Evolutionary conservation across 177 flowering plant genomes (phyloP), one percentile per base, ranked within the genome.

Genomic region (Tripterygium wilfordii): DNA sequence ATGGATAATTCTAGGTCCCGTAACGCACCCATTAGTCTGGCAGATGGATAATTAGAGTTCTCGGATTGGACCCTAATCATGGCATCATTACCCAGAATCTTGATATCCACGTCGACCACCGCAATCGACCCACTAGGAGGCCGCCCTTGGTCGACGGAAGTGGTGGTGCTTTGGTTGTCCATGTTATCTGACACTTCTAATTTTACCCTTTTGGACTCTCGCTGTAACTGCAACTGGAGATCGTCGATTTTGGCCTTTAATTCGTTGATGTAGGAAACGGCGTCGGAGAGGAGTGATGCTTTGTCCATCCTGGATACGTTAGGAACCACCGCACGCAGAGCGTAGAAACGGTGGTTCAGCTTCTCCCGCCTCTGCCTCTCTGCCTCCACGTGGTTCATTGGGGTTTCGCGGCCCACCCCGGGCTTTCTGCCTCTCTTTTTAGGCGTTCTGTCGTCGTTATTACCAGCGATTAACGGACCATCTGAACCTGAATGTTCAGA

Each of bases 231-330:
- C 1, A 62, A 29, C 61, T 87, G 85, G 36, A 85, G 36, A 0
- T 74, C 78, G 0, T 77, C 77, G 2, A 82, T 56, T 45, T 80
- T 86, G 0, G 42, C 28, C 24, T 67, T 75, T 4, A 89, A 71
- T 40, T 83, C 77, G 28, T 65, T 72, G 54, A 86, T 83, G 71
- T 86, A 89, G 2, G 76, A 57, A 12, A 89, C 95, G 3, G 95
- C 95, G 51, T 89, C 97, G 0, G 82, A 68, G 0, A 89, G 71
- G n/a, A 89, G 51, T 0, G 97, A 84, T 0, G 96, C 97, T 46
- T 87, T 90, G 75, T 90, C 96, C 96, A 87, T 82, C 45, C 80
- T 59, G 3, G 96, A 82, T 37, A 90, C 94, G 61, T 84, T 77
- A 1, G 96, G 97, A 16, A 90, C 96, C 31, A 79, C 97, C 1